Conservation (phyloP, 768 basidiomycete genomes). For the Rhizopogon rudus region DNA sequence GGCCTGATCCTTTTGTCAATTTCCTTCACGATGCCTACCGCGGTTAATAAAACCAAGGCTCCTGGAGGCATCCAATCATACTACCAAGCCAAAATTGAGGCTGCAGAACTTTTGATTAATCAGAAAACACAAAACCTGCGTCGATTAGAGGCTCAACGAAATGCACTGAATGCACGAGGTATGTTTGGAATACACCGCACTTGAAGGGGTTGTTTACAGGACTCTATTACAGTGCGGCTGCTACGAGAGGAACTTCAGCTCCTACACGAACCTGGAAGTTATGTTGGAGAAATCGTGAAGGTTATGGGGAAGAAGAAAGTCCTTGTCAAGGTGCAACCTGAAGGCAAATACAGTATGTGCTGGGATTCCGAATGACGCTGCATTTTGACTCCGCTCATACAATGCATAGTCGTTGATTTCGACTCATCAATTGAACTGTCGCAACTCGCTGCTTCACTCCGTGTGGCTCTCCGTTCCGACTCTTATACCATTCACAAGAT, state of each 20-base stretch:
- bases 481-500: conserved; percentile 97
- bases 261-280: conserved; percentile 92
- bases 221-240: conserved; percentile 58
- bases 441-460: conserved; percentile 76
- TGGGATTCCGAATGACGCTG: not conserved
- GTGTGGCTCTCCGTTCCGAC: conserved; percentile 94
- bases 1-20: not conserved
- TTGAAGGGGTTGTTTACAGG: conserved; percentile 1
- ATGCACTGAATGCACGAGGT: conserved; percentile 96
- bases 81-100: conserved; percentile 94
- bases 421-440: conserved; percentile 82
- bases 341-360: conserved; percentile 95
- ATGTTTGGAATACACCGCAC: conserved; percentile 11
- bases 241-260: conserved; percentile 90
- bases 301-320: conserved; percentile 99
- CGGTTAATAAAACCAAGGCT: conserved; percentile 29
- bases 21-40: conserved; percentile 31
- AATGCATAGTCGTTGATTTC: conserved; percentile 79
- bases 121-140: conserved; percentile 95
- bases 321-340: conserved; percentile 95
- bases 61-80: conserved; percentile 80
- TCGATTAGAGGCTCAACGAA: conserved; percentile 93
- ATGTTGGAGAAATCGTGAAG: conserved; percentile 97
- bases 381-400: not conserved
- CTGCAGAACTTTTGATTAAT: conserved; percentile 89